phyloP scores from a whole-genome alignment of 352 stramenopile species.

The Albugo laibachii region DNA sequence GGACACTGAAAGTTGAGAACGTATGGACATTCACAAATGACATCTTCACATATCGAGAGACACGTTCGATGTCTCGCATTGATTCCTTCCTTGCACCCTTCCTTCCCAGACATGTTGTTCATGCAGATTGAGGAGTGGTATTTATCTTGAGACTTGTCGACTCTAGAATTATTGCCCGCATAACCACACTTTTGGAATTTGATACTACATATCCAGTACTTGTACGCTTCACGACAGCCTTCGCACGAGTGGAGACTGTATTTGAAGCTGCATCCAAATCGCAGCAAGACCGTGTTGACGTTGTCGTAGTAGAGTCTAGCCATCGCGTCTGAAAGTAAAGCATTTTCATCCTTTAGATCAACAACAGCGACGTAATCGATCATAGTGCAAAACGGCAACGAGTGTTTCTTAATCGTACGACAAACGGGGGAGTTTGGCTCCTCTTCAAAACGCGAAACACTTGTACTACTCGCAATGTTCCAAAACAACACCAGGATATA shows the following conservation, averaged over 20 bases:
- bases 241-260: conserved; percentile 71
- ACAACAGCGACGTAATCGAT: conserved; percentile 62
- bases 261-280: conserved; percentile 58
- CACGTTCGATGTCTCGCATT: conserved; percentile 37
- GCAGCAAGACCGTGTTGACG: conserved; percentile 55
- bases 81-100: conserved; percentile 18
- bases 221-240: conserved; percentile 73
- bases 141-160: background rate
- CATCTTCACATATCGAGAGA: conserved; percentile 66
- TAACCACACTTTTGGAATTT: conserved; percentile 58
- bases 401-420: conserved; percentile 27
- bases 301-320: conserved; percentile 65
- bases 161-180: background rate
- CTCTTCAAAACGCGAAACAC: conserved; percentile 7
- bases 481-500: too few relatives aligned
- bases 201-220: conserved; percentile 76
- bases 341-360: conserved; percentile 26
- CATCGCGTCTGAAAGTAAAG: conserved; percentile 24
- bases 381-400: conserved; percentile 67
- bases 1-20: conserved; percentile 73
- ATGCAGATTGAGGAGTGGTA: background rate
- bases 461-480: too few relatives aligned
- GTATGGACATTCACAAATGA: conserved; percentile 68
- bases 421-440: conserved; percentile 27
- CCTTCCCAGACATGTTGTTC: background rate